Percentiles rank a stretch among this genome's conserved stretches.
Evolutionary conservation across 2,329 filamentous ascomycete genomes (phyloP).

Genomic region (Botrytis cinerea): DNA sequence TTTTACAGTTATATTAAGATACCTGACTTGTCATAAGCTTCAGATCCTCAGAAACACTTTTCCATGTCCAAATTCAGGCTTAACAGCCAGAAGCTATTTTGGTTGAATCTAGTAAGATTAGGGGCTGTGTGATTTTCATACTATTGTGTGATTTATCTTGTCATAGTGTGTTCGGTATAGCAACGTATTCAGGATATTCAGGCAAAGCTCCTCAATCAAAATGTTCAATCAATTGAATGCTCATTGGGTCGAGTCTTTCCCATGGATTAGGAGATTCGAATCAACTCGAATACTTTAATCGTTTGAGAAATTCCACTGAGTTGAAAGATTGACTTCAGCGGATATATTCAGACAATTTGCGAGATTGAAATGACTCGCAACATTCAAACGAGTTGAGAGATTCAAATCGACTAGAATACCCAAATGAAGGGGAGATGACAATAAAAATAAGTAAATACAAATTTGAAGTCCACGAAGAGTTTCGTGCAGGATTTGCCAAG

Average conservation of each 20-base stretch:
- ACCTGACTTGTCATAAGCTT: not conserved
- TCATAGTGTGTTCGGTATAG: not conserved
- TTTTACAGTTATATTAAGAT: not conserved
- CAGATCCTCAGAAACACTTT: not conserved
- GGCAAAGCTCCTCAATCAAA: not conserved
- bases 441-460: not conserved
- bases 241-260: not conserved
- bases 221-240: not conserved
- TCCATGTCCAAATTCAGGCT: not conserved
- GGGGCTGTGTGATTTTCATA: not conserved
- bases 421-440: not conserved
- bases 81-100: not conserved
- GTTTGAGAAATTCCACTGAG: not conserved
- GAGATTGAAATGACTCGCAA: too few species aligned
- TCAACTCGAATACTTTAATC: not conserved
- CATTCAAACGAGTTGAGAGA: not conserved
- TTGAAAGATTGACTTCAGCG: not conserved
- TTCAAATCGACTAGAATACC: not conserved
- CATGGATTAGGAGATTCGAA: not conserved
- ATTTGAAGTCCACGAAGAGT: not conserved
- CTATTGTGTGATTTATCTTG: not conserved
- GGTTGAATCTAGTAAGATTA: rapidly evolving
- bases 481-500: not conserved
- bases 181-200: not conserved
- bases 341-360: not conserved